phyloP scores from a whole-genome alignment of 768 basidiomycete genomes.

The Termitomyces sp. region DNA sequence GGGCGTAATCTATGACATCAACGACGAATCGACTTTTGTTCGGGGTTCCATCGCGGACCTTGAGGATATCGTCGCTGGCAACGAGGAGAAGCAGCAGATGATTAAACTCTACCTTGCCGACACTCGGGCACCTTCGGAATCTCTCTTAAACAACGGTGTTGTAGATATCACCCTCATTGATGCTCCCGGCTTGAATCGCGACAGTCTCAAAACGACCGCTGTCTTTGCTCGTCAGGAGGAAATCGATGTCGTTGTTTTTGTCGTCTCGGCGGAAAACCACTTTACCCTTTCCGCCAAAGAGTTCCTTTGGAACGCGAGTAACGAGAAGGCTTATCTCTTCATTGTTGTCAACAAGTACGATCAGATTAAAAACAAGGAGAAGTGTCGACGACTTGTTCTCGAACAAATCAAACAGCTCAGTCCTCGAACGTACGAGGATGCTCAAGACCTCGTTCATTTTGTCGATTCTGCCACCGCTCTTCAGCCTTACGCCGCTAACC shows the following conservation, averaged over 20 bases:
- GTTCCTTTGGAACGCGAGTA: constrained; percentile 88
- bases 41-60: constrained; percentile 64
- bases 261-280: constrained; percentile 97
- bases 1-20: constrained; percentile 60
- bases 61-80: constrained; percentile 74
- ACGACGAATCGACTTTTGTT: constrained; percentile 75
- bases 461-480: constrained; percentile 86
- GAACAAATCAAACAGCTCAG: constrained; percentile 93
- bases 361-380: constrained; percentile 92
- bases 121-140: constrained; percentile 70
- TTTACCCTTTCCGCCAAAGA: constrained; percentile 95
- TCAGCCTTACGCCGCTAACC: constrained; percentile 59
- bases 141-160: constrained; percentile 90
- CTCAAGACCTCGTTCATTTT: constrained; percentile 94
- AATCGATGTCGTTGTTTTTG: constrained; percentile 98
- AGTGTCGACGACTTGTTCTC: constrained; percentile 82
- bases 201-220: constrained; percentile 91
- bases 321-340: constrained; percentile 97
- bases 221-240: constrained; percentile 95
- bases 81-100: constrained; percentile 66
- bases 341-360: constrained; percentile 99
- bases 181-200: constrained; percentile 95
- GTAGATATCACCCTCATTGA: constrained; percentile 99
- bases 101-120: constrained; percentile 91
- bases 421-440: constrained; percentile 89